Evolutionary conservation across 2,329 filamentous ascomycete genomes (phyloP).

Genomic region (Penicillium fuscoglaucum): DNA sequence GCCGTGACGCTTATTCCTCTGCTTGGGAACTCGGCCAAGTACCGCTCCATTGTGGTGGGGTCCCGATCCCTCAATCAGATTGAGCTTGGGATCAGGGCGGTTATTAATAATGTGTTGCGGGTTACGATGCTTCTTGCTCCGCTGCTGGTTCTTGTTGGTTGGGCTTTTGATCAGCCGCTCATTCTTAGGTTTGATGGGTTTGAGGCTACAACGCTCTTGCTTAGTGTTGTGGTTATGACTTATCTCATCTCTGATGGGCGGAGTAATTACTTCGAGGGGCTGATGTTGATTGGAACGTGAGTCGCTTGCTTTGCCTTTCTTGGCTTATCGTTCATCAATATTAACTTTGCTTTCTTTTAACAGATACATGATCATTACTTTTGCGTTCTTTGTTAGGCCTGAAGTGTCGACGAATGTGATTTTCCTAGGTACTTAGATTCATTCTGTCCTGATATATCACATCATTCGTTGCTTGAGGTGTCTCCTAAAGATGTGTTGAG

Average conservation of each 20-base stretch:
- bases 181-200: constrained; percentile 21
- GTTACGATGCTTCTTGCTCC: constrained; percentile 20
- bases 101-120: constrained; percentile 18
- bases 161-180: constrained; percentile 12
- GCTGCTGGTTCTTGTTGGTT: constrained; percentile 15
- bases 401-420: constrained; percentile 5
- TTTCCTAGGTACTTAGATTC: not conserved
- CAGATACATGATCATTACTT: constrained; percentile 20
- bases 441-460: not conserved
- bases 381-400: constrained; percentile 19
- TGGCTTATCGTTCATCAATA: not conserved
- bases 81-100: constrained; percentile 16
- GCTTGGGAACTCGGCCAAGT: constrained; percentile 18
- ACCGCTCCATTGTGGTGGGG: constrained; percentile 11
- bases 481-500: not conserved
- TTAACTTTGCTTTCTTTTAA: not conserved
- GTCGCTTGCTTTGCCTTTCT: not conserved
- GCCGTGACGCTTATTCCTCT: constrained; percentile 13
- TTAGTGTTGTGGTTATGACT: constrained; percentile 23
- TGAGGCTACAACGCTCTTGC: constrained; percentile 20
- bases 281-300: constrained; percentile 25
- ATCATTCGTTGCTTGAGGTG: not conserved
- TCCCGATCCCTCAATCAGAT: constrained; percentile 8
- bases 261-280: constrained; percentile 24
- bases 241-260: constrained; percentile 23